A percentile compares a stretch with the other conserved stretches of the same genome.
Conservation (phyloP, 2,329 filamentous ascomycete species). For the Colletotrichum neosansevieriae region DNA sequence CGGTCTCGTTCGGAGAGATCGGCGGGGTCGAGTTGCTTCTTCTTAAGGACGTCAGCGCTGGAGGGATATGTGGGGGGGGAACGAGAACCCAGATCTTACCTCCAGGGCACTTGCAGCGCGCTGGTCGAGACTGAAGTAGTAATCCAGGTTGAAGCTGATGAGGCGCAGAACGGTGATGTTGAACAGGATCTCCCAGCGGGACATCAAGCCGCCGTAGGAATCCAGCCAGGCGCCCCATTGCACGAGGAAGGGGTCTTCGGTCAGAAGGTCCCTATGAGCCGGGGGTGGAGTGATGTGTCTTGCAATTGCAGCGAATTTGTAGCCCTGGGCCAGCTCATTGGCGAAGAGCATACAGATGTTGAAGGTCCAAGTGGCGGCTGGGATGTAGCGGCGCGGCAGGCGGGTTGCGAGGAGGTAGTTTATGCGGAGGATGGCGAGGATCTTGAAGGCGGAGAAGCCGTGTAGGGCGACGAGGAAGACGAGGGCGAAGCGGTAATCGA, state of each 20-base stretch:
- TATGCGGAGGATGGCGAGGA: slow-evolving; percentile 80
- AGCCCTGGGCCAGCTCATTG: slow-evolving; percentile 87
- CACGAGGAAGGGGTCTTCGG: slow-evolving; percentile 59
- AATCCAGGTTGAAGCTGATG: slow-evolving; percentile 97
- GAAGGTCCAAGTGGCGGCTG: slow-evolving; percentile 86
- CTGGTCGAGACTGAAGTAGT: slow-evolving; percentile 88
- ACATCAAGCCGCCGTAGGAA: slow-evolving; percentile 82
- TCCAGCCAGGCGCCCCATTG: slow-evolving; percentile 81
- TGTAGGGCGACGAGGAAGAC: slow-evolving; percentile 85
- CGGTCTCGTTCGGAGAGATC: slow-evolving; percentile 91
- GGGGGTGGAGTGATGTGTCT: slow-evolving; percentile 57
- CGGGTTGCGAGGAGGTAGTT: slow-evolving; percentile 85
- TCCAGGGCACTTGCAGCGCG: slow-evolving; percentile 77
- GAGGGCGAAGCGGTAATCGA: slow-evolving; percentile 85
- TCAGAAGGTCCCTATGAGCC: slow-evolving; percentile 45
- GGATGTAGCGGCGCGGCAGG: slow-evolving; percentile 78
- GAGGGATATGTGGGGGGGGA: neutral
- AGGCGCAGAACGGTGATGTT: slow-evolving; percentile 93
- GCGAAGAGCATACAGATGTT: slow-evolving; percentile 88
- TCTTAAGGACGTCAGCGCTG: slow-evolving; percentile 81
- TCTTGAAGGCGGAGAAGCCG: slow-evolving; percentile 86
- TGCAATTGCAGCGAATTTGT: slow-evolving; percentile 75
- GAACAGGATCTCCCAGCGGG: slow-evolving; percentile 96
- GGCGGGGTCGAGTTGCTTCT: slow-evolving; percentile 93
- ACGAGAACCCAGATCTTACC: slow-evolving; percentile 67